Base-by-base conservation (phyloP, 1,284 basidiomycete genomes). In the Rugosomyces carneus region DNA sequence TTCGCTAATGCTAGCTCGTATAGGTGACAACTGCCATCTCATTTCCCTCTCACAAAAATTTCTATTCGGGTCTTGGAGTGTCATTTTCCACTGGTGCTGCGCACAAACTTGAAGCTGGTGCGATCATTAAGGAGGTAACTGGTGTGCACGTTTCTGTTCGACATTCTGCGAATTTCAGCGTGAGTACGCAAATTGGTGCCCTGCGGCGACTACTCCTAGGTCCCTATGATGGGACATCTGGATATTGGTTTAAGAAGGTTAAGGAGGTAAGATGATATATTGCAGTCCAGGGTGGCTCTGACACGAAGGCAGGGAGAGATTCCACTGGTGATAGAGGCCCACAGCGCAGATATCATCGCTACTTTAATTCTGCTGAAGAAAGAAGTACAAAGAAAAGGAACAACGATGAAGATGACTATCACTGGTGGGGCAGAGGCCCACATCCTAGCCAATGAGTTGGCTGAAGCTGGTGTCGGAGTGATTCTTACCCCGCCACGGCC, bases 291-390 rank as follows among this genome's bases (percentile, higher is more conserved):
- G 29, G 26, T 21, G 16, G 20, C 42, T 16, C 36, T 50, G 9
- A 52, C 19, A 21, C 13, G 26, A 16, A 41, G 26, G 16, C 34
- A 73, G 72, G 71, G 71, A 2, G 43, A 57, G 36, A 62, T 72
- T 20, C 68, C 71, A 3, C 59, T 75, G 0, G 79, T 90, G 3
- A 66, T 89, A 4, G 70, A 78, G 19, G 78, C 78, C 0, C 63
- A 81, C 53, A 81, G 73, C 47, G 87, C 86, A 8, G 87, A 93
- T 62, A 69, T 84, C 38, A 93, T 94, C 41, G 84, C 86, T 0
- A 81, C 85, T 6, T 65, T 95, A 13, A 66, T 95, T 27, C 62
- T 73, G 11, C 70, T 95, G 48, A 91, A 92, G 72, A 70, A 72
- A 50, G 81, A 90, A 53, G 73, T 88, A 13, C 87, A 90, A 50